Conservation (phyloP, 768 basidiomycete species). For the Lactarius psammicola region DNA sequence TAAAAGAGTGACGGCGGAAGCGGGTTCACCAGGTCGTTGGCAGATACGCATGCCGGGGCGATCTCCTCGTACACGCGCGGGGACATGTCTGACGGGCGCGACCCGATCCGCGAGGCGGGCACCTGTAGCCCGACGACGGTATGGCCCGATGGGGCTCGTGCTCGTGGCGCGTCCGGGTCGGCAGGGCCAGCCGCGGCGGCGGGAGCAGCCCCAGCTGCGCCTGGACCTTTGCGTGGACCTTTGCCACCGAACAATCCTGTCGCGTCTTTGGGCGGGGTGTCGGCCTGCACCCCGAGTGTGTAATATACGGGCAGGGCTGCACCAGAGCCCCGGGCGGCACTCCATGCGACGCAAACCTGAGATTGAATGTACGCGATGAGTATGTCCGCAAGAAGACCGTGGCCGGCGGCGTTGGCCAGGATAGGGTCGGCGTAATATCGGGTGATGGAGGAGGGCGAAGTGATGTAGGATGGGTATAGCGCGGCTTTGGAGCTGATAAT, state of each 20-base stretch:
- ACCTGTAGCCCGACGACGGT: conserved; percentile 46
- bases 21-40: conserved; percentile 98
- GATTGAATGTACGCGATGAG: conserved; percentile 87
- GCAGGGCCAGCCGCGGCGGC: conserved; percentile 24
- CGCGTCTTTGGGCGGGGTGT: conserved; percentile 43
- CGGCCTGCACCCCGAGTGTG: conserved; percentile 32
- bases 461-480: conserved; percentile 80
- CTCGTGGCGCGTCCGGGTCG: conserved; percentile 23
- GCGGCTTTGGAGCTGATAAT: conserved; percentile 67
- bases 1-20: conserved; percentile 92
- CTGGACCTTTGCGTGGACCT: conserved; percentile 73
- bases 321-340: conserved; percentile 42
- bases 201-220: conserved; percentile 38
- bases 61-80: conserved; percentile 74
- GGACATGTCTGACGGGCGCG: conserved; percentile 47
- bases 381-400: conserved; percentile 88
- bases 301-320: conserved; percentile 26
- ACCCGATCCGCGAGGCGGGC: conserved; percentile 70
- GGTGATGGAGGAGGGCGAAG: conserved; percentile 59
- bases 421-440: conserved; percentile 81
- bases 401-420: conserved; percentile 76
- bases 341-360: conserved; percentile 88
- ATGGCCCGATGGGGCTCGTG: conserved; percentile 24
- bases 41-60: conserved; percentile 87
- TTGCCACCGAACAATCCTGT: conserved; percentile 83